These are phyloP conservation scores for Kalmusia sp. DNA, from an alignment of 2,329 filamentous ascomycete genomes.

Conservation along the genomic window DNA sequence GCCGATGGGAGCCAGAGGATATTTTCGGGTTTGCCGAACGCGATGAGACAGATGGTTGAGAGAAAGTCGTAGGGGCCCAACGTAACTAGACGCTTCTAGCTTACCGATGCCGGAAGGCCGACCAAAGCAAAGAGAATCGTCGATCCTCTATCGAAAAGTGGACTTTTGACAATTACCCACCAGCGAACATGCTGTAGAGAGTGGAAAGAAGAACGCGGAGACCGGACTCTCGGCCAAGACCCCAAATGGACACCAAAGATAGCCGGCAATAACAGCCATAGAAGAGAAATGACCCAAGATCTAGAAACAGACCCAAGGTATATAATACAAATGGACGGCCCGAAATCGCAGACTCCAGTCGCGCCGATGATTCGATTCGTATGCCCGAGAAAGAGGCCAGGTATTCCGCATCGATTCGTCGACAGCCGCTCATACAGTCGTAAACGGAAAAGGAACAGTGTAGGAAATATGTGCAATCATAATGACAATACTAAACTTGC, in stretches of 20 bases:
- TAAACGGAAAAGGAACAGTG: constrained; percentile 33
- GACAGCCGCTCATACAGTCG: constrained; percentile 38
- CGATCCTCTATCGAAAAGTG: constrained; percentile 17
- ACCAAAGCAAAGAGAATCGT: constrained; percentile 11
- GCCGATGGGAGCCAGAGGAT: constrained; percentile 7
- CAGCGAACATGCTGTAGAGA: constrained; percentile 19
- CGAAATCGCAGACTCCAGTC: constrained; percentile 41
- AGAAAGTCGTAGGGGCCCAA: constrained; percentile 5
- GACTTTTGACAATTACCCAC: constrained; percentile 21
- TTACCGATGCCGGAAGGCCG: constrained; percentile 2
- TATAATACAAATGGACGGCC: constrained; percentile 47
- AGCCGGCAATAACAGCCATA: constrained; percentile 35
- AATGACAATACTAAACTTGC: constrained; percentile 19
- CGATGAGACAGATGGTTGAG: constrained; percentile 2
- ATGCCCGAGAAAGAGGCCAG: constrained; percentile 38
- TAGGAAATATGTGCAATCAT: constrained; percentile 35
- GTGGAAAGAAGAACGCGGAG: constrained; percentile 14
- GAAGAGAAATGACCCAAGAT: constrained; percentile 33
- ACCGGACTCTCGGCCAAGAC: constrained; percentile 14
- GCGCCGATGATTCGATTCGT: constrained; percentile 43
- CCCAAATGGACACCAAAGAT: constrained; percentile 11
- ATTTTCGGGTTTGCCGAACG: constrained; percentile 3
- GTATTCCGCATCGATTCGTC: constrained; percentile 46
- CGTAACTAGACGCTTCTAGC: constrained; percentile 10
- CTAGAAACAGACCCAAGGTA: constrained; percentile 38